Base-by-base conservation (phyloP, 345 rosid genomes). In the Ceriops zippeliana region DNA sequence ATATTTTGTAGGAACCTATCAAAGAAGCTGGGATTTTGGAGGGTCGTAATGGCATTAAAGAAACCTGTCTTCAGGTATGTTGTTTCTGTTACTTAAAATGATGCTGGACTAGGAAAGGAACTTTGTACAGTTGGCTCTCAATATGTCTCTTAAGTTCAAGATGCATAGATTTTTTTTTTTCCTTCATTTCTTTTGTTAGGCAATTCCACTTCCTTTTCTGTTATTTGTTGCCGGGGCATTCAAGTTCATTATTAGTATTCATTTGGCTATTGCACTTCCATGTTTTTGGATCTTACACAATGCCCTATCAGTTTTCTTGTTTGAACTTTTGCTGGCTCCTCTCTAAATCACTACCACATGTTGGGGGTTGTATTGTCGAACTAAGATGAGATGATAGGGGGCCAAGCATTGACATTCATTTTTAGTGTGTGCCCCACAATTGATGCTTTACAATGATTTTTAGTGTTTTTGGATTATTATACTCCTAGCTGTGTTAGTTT, bases 1-100 rank as follows among this genome's bases (percentile, higher is more conserved):
- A 22, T 74, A 16, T 73, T 60, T 65, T 65, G 28, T 77, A 93
- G 97, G 98, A 93, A 85, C 98, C 98, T 61, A 93, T 93, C 62
- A 93, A 93, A 86, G 98, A 93, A 86, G 98, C 97, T 76, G 96
- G 98, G 69, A 93, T 93, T 75, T 85, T 93, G 88, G 98, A 93
- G 81, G 98, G 98, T 71, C 98, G 98, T 70, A 93, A 93, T 84
- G 98, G 98, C 66, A 93, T 93, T 75, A 93, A 93, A 77, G 98
- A 93, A 84, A 93, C 98, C 63, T 93, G 96, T 79, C 97, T 93
- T 78, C 97, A 93, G 98, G 98, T 91, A 85, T 61, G 68, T 64
- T 59, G 16, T 22, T 49, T 24, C 24, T 38, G 6, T 71, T 26
- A 35, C 60, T 61, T 13, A 49, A 52, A 47, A 26, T 17, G 51